Conservation (phyloP, 208 protist genomes). For the Wallacemonas collosoma region DNA sequence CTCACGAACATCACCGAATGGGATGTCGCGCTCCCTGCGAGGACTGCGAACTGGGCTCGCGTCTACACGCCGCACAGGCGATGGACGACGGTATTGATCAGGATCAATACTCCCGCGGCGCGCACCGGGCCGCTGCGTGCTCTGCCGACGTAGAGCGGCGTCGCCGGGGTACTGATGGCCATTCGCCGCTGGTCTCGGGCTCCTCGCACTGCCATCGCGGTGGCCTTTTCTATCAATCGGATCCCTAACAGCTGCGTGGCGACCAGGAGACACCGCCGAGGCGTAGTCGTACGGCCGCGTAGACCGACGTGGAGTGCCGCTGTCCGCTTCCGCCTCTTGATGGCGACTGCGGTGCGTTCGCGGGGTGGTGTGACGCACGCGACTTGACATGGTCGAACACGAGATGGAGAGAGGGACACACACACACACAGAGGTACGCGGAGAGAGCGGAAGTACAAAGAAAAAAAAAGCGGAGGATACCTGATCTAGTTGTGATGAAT, state of each 20-base stretch:
- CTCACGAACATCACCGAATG: background rate
- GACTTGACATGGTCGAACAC: background rate
- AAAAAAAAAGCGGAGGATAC: background rate
- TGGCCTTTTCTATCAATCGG: background rate
- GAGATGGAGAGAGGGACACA: background rate
- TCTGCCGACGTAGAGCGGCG: constrained; percentile 16
- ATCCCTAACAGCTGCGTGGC: background rate
- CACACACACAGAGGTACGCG: no score
- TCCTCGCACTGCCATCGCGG: background rate
- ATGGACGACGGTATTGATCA: constrained; percentile 21
- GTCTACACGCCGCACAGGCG: constrained; percentile 8
- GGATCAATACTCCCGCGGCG: constrained; percentile 15
- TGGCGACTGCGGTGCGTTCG: constrained; percentile 1
- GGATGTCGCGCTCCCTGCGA: background rate
- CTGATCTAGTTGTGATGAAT: no score
- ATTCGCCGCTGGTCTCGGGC: background rate
- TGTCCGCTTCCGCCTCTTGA: constrained; percentile 2
- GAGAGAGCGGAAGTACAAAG: background rate
- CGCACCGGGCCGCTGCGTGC: constrained; percentile 17
- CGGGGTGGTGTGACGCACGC: background rate
- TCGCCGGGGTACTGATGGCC: constrained; percentile 3
- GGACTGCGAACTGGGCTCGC: constrained; percentile 2
- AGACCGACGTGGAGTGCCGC: constrained; percentile 4
- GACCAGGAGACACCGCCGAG: constrained; percentile 5
- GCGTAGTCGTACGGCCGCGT: constrained; percentile 13